These are phyloP conservation scores for Penicillium maclennaniae DNA, from an alignment of 495 filamentous ascomycete genomes.

Conservation along the genomic window DNA sequence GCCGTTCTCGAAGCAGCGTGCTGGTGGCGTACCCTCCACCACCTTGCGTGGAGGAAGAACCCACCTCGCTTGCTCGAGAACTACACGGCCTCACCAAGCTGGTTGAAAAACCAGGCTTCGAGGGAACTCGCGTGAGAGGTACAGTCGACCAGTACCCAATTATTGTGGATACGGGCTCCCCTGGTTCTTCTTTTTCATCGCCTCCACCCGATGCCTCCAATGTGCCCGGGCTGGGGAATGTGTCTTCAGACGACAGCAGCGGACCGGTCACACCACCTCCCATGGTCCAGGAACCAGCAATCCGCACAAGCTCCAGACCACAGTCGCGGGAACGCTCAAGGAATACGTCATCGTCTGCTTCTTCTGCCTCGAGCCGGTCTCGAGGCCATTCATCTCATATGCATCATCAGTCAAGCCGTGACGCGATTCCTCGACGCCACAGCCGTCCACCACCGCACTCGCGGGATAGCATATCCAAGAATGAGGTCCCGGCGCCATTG, in stretches of 20 bases:
- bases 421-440: not conserved
- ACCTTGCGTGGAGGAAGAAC: constrained; percentile 46
- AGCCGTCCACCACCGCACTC: constrained; percentile 3
- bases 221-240: constrained; percentile 18
- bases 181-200: constrained; percentile 8
- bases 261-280: constrained; percentile 29
- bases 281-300: constrained; percentile 16
- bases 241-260: constrained; percentile 37
- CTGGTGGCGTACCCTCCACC: constrained; percentile 33
- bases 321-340: not conserved
- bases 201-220: constrained; percentile 9
- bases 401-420: not conserved
- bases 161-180: constrained; percentile 28
- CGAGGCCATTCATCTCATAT: constrained; percentile 9
- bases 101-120: constrained; percentile 33
- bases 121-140: constrained; percentile 40
- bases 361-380: constrained; percentile 11
- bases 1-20: not conserved
- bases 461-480: not conserved
- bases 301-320: constrained; percentile 10
- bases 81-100: constrained; percentile 30
- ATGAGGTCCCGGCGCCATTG: not conserved
- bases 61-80: constrained; percentile 39
- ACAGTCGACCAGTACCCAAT: constrained; percentile 46
- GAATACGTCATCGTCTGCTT: constrained; percentile 4